These are phyloP conservation scores for Orychophragmus violaceus DNA, from an alignment of 345 rosid genomes.

Conservation along the genomic window DNA sequence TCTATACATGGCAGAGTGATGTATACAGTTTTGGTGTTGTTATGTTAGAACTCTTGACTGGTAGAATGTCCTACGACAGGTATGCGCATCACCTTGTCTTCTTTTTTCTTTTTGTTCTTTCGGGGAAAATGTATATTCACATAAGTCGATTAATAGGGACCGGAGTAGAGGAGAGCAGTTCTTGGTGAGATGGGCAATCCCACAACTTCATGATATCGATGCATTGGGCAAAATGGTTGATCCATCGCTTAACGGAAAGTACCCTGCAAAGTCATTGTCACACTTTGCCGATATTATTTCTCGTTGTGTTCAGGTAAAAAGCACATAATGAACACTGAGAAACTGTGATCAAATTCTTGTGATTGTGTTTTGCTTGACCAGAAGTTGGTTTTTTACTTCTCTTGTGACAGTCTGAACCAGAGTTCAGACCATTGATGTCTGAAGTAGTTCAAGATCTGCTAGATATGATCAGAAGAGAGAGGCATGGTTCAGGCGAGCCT, in stretches of 20 bases:
- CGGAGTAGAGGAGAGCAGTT: constrained; percentile 78
- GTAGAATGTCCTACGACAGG: constrained; percentile 85
- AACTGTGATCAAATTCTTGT: neutral
- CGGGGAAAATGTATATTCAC: constrained; percentile 9
- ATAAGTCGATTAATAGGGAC: constrained; percentile 35
- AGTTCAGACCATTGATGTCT: constrained; percentile 84
- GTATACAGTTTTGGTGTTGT: constrained; percentile 97
- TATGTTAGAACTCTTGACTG: constrained; percentile 95
- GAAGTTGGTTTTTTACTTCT: neutral
- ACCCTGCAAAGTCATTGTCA: constrained; percentile 84
- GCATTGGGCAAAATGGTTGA: constrained; percentile 96
- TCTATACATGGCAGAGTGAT: constrained; percentile 80
- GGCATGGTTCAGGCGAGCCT: constrained; percentile 49
- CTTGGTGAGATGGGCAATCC: constrained; percentile 95
- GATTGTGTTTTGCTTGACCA: constrained; percentile 5
- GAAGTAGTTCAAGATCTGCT: constrained; percentile 90
- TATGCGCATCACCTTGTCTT: constrained; percentile 20
- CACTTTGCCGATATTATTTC: constrained; percentile 88
- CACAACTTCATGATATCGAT: constrained; percentile 91
- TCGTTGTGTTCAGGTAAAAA: constrained; percentile 87
- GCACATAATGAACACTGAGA: neutral
- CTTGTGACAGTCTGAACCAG: constrained; percentile 64
- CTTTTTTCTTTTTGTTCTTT: too few species aligned
- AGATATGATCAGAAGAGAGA: constrained; percentile 76
- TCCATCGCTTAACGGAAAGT: constrained; percentile 69